Evolutionary conservation across 768 basidiomycete species (phyloP), one percentile per base, ranked within the genome.

Genomic region (Podaxis carcinomalis): DNA sequence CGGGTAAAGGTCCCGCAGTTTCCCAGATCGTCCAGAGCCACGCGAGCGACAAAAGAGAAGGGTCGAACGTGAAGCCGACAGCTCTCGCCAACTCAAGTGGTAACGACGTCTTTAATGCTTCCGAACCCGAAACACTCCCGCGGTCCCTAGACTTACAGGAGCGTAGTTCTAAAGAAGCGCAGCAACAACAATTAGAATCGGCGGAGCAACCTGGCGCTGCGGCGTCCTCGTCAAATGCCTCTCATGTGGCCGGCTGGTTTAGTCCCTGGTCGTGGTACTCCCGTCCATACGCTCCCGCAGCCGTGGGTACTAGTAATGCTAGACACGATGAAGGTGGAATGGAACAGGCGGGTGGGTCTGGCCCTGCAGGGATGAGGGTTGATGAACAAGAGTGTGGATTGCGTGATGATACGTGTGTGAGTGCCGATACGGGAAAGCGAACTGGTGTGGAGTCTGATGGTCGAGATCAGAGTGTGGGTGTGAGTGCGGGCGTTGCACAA

Each of bases 241-340:
- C 51, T 39, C 35, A n/a, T 50, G 36, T 36, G 5, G 23, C 53
- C 35, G 58, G 44, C 36, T 57, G 56, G 62, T 51, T 58, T 63
- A 63, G 51, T 52, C 59, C 51, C 37, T 55, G 59, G 59, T 46
- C 40, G 11, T 55, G 59, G 63, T 46, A 52, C 14, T 56, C 47
- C 14, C 52, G 39, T 19, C 23, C 50, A 23, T 28, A 25, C 6
- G 2, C 36, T 28, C 47, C 37, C 44, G 58, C 35, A 13, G 32
- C 42, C 32, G 40, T 36, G 55, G 25, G 32, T 59, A n/a, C 44
- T 50, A 50, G 28, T 51, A 50, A 52, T 19, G 44, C 25, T 42
- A 39, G 32, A 39, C 23, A 51, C 36, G 46, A 57, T 37, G 39
- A 54, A 10, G 46, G 36, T n/a, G 44, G 44, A 32, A 58, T 50